phyloP scores from a whole-genome alignment of 768 basidiomycete species.

The Suillus subaureus region DNA sequence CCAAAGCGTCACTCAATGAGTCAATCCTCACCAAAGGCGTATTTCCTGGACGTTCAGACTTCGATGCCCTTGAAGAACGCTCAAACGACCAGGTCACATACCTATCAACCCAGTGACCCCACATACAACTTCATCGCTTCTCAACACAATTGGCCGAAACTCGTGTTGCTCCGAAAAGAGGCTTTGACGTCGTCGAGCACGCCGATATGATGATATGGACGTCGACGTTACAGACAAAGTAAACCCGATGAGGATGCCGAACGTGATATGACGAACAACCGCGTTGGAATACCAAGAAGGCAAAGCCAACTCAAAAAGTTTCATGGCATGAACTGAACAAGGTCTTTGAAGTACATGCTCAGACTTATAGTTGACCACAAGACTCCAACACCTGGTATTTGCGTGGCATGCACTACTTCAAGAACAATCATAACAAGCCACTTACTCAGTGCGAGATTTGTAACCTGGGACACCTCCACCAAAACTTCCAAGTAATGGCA shows the following conservation, averaged over 20 bases:
- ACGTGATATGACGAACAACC: constrained; percentile 38
- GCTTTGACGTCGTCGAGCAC: constrained; percentile 51
- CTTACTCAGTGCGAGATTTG: no score
- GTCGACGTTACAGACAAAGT: constrained; percentile 75
- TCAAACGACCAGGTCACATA: constrained; percentile 33
- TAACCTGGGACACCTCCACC: no score
- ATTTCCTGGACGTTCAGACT: constrained; percentile 62
- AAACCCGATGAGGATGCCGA: constrained; percentile 72
- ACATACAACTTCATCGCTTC: constrained; percentile 75
- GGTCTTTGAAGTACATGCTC: neutral
- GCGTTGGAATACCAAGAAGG: constrained; percentile 26
- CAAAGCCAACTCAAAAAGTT: constrained; percentile 12
- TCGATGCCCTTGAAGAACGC: neutral
- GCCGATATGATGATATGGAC: constrained; percentile 57
- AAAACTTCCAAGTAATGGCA: neutral
- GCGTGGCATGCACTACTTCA: neutral
- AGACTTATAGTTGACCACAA: neutral
- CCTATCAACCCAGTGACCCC: constrained; percentile 89
- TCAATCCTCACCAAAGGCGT: constrained; percentile 92
- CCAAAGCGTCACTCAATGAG: constrained; percentile 86
- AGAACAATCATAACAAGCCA: no score
- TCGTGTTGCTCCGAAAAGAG: constrained; percentile 31
- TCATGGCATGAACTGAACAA: constrained; percentile 16
- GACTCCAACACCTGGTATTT: neutral
- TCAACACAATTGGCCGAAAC: constrained; percentile 65